Evolutionary conservation across 371 early-diverging fungal genomes (phyloP), one percentile per base, ranked within the genome.

Genomic region (Haplosporangium sp.): DNA sequence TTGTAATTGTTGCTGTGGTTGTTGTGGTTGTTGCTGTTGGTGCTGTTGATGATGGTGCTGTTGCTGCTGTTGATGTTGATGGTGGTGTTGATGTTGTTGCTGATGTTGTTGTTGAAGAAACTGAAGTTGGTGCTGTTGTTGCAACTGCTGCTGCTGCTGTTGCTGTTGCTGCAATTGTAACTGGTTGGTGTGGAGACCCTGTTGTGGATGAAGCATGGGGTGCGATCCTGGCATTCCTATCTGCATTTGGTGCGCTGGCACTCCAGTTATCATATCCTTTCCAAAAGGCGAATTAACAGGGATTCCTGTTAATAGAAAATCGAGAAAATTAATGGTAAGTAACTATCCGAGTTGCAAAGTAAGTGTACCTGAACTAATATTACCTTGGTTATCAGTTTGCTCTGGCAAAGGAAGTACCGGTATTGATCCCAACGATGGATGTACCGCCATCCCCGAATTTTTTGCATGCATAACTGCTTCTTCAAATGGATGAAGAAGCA

Each of bases 401-500:
- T 78, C 79, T 6, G 73, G 74, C 37, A 61, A 15, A 35, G 81
- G 81, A 8, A 79, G 61, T 1, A 71, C 68, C 0, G 79, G 74
- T 0, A 50, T 42, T 11, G 64, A 57, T 10, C 81, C 74, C 44
- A 79, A 34, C 1, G 81, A 79, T 0, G 81, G 81, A 65, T 79
- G 81, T 0, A 74, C 68, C 4, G 71, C 50, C 68, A 79, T 61
- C 5, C 81, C 81, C 19, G 62, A 38, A 47, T 52, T 74, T 61
- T 74, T 79, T 15, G 81, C 81, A 20, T 59, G 61, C 47, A 52
- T 61, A 19, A 79, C 47, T 0, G 81, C 74, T 27, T 79, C 81
- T 44, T 79, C 81, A 27, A 71, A 78, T n/a, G 83, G 83, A 57
- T 63, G 78, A 15, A 78, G 66, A 11, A 84, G 74, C 4, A 71